These are phyloP conservation scores for Ascochyta pisi DNA, from an alignment of 2,329 filamentous ascomycete species.

Conservation along the genomic window DNA sequence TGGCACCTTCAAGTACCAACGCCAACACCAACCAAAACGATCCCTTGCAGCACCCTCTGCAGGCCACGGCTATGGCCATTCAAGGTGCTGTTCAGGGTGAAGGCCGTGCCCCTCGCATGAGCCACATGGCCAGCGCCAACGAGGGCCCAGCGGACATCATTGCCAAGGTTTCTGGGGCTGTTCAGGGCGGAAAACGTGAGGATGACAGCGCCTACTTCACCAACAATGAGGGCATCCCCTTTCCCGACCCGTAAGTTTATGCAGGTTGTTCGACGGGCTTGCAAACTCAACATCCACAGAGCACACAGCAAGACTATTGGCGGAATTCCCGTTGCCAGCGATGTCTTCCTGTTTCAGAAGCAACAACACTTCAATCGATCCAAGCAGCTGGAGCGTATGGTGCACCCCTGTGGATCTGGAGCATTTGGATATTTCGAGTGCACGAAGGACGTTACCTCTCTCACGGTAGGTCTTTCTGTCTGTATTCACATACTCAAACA, in stretches of 20 bases:
- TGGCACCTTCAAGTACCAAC: conserved; percentile 29
- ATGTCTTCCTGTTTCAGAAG: conserved; percentile 61
- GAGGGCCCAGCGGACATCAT: conserved; percentile 61
- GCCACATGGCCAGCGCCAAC: conserved; percentile 55
- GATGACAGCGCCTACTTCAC: conserved; percentile 62
- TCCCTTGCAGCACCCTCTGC: conserved; percentile 50
- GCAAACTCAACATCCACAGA: conserved; percentile 17
- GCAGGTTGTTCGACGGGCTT: background rate
- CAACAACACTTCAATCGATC: conserved; percentile 64
- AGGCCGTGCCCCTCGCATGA: conserved; percentile 46
- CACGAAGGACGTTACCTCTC: conserved; percentile 48
- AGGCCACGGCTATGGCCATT: conserved; percentile 52
- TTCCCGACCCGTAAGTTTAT: conserved; percentile 53
- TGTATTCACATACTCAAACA: background rate
- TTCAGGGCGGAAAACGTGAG: conserved; percentile 54
- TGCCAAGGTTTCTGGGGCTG: conserved; percentile 58
- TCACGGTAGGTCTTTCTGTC: conserved; percentile 31
- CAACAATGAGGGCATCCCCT: conserved; percentile 62
- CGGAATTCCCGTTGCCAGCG: conserved; percentile 59
- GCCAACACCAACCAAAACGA: conserved; percentile 45
- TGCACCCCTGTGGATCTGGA: conserved; percentile 53
- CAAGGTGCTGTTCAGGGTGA: conserved; percentile 49
- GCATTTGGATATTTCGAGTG: conserved; percentile 58
- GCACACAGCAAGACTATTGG: conserved; percentile 61
- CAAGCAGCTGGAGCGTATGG: conserved; percentile 57